Evolutionary conservation across 345 rosid species (phyloP), one percentile per base, ranked within the genome.

Genomic region (Eucalyptus polyanthemos): DNA sequence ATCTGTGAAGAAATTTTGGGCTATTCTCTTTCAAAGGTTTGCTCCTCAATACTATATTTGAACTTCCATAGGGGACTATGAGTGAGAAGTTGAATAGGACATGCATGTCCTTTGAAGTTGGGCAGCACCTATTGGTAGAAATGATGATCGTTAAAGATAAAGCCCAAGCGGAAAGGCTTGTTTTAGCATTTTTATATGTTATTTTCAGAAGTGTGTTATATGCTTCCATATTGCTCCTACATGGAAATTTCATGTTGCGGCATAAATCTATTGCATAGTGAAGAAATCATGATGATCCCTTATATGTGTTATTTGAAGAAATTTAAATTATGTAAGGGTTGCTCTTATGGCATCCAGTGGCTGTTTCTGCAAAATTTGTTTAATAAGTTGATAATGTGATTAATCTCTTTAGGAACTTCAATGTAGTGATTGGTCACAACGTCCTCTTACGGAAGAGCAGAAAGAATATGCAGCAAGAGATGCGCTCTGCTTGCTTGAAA

Each of bases 361-460:
- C 65, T 25, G 88, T 86, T 51, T 42, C 45, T 86, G 24, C 45
- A 51, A 40, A 86, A 11, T 88, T 49, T 40, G 22, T 34, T 47
- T 86, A 72, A 50, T 86, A 90, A 87, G 88, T 89, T 90, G 87
- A 90, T 91, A 89, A 93, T 92, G 50, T 87, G 49, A 87, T 89
- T 85, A 54, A 47, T 89, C 87, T 92, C 88, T 94, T 90, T 95
- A 97, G 99, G 99, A 96, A 87, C 98, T 96, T 95, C 98, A 97
- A 94, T 97, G 99, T 94, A 97, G 99, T 95, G 98, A 97, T 90
- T 97, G 99, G 99, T 95, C 99, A 50, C 94, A 80, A 87, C 98
- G 97, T 90, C 99, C 99, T 94, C 98, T 97, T 93, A 94, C 95
- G 86, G 97, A 96, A 94, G 98, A 95, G 92, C 99, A 97, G 93